Base-by-base conservation (phyloP, 257 asterid genomes). In the Solanum arcanum region DNA sequence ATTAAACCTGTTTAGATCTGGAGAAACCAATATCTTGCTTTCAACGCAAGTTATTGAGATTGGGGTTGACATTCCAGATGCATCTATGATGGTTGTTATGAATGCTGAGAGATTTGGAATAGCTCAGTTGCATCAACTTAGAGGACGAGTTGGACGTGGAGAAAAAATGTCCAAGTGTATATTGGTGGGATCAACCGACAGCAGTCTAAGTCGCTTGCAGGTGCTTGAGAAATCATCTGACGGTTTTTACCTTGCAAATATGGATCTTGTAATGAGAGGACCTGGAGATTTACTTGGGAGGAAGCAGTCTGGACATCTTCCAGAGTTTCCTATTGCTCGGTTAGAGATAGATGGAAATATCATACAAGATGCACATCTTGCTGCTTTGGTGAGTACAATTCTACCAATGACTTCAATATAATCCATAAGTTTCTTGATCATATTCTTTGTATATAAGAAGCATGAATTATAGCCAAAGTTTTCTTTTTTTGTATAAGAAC, bases 21-120 rank as follows among this genome's bases (percentile, higher is more conserved):
- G 99, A 81, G 95, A 94, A 88, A 95, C 98, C 12, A 91, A 88
- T 64, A 95, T 95, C 86, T 88, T 97, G 59, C 96, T 97, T n/a
- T 91, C 99, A 27, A 97, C 99, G 1, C 99, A 95, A 91, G 98
- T 97, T 35, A 94, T 95, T 77, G 99, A 97, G 92, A 92, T 95
- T 4, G 99, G 99, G 72, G 99, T 97, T 20, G 99, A 97, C 68
- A 94, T 95, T 68, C 98, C 98, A 12, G 98, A 94, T 90, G 99
- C 99, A 59, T 93, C 99, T 83, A 94, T 95, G 98, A 97, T 97
- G 98, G 99, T 97, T 60, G 98, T 95, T 12, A 94, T 97, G 99
- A 97, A 97, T 88, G 93, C 98, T 7, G 99, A 97, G 92, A 90
- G 98, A 90, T 95, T 95, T 66, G 99, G 99, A 44, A 94, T 97